Evolutionary conservation across 495 filamentous ascomycete genomes (phyloP).

Genomic region (Tuber borchii): DNA sequence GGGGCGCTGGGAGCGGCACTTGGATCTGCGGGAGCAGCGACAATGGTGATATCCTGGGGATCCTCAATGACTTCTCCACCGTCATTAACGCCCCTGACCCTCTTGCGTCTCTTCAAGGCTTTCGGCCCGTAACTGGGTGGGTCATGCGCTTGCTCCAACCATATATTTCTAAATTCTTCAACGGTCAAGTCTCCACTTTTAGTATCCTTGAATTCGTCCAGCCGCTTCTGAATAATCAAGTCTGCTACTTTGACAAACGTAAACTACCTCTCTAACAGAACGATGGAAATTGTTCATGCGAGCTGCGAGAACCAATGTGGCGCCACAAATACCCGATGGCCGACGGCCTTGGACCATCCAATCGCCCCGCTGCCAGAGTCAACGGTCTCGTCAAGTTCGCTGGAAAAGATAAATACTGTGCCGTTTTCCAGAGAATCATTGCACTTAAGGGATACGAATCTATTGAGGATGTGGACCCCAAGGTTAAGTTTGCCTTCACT

Average conservation of each 20-base stretch:
- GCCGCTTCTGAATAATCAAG: conserved; percentile 76
- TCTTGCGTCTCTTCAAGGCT: conserved; percentile 45
- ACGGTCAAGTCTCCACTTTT: conserved; percentile 73
- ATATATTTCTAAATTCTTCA: conserved; percentile 71
- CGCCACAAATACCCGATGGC: conserved; percentile 89
- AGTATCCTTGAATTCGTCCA: conserved; percentile 81
- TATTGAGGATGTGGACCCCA: conserved; percentile 18
- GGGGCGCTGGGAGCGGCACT: conserved; percentile 6
- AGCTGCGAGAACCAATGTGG: conserved; percentile 85
- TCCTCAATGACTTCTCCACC: conserved; percentile 43
- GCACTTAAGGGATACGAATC: conserved; percentile 9
- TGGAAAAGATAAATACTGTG: conserved; percentile 27
- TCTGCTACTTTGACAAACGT: conserved; percentile 92
- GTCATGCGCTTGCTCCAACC: conserved; percentile 60
- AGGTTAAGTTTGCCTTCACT: too few species aligned
- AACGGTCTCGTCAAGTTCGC: conserved; percentile 14
- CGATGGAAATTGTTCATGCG: conserved; percentile 96
- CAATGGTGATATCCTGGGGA: background rate
- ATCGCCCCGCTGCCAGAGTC: conserved; percentile 50
- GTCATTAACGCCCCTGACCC: conserved; percentile 45
- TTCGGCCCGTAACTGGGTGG: conserved; percentile 75
- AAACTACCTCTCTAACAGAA: conserved; percentile 85
- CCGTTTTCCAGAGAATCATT: conserved; percentile 11
- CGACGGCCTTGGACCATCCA: conserved; percentile 92
- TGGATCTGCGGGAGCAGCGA: background rate